A percentile compares a stretch with the other conserved stretches of the same genome.
These are phyloP conservation scores for Aspergillus nanangensis DNA, from an alignment of 495 filamentous ascomycete species.

Conservation along the genomic window DNA sequence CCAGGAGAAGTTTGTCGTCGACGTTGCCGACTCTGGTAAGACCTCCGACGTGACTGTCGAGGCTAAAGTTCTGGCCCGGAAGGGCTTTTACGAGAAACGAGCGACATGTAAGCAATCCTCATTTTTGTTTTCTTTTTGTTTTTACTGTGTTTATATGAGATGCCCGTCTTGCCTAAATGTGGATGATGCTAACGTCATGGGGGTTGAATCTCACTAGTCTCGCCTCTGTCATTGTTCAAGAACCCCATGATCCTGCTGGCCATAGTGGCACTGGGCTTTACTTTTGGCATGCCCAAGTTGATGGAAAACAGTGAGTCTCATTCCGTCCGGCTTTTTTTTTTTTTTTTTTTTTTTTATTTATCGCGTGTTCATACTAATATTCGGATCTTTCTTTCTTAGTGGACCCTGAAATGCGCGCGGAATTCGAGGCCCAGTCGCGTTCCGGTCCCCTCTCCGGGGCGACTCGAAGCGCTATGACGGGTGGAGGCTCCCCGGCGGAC, in stretches of 20 bases:
- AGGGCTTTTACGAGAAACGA: constrained; percentile 71
- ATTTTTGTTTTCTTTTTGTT: too few species aligned
- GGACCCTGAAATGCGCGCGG: constrained; percentile 89
- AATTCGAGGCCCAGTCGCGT: constrained; percentile 88
- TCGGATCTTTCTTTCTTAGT: constrained; percentile 45
- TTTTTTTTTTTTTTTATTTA: too few species aligned
- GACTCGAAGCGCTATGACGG: constrained; percentile 32
- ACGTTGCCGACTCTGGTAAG: constrained; percentile 11
- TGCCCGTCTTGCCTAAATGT: neutral
- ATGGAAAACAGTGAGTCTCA: constrained; percentile 84
- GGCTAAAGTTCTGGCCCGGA: constrained; percentile 53
- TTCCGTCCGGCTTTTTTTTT: neutral
- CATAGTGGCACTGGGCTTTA: constrained; percentile 70
- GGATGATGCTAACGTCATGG: constrained; percentile 6
- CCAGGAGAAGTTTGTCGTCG: constrained; percentile 44
- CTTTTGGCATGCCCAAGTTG: constrained; percentile 87
- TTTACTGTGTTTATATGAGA: too few species aligned
- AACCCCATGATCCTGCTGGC: constrained; percentile 95
- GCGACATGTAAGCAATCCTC: constrained; percentile 59
- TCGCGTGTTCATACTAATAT: neutral
- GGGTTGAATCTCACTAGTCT: constrained; percentile 37
- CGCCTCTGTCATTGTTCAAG: constrained; percentile 69
- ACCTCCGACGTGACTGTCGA: constrained; percentile 47
- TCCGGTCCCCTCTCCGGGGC: constrained; percentile 56
- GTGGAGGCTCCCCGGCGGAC: constrained; percentile 43